Evolutionary conservation across 2,329 filamentous ascomycete genomes (phyloP), one percentile per base, ranked within the genome.

Genomic region (Zymoseptoria passerinii): DNA sequence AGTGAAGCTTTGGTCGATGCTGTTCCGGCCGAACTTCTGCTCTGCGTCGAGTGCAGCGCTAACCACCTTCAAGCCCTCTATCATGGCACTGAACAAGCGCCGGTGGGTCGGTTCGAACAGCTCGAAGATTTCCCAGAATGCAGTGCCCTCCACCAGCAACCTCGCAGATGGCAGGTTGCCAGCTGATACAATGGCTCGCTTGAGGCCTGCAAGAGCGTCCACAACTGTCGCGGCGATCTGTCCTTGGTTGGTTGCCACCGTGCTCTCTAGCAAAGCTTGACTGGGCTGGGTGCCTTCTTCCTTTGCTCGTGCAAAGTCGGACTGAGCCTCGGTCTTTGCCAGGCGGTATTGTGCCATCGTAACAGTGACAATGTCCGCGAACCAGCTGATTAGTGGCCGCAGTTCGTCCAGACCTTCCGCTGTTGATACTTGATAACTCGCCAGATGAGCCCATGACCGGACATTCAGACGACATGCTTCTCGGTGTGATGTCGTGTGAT

Each of bases 401-500:
- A 82, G 66, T 1, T 73, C 72, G 2, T 70, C 68, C 1, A 73
- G 65, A 16, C 78, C 72, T 65, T 83, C 81, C 6, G 76, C 64
- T 0, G 75, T 80, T 0, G 81, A 81, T 16, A 83, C 64, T 60
- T 85, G 83, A 62, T 81, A 85, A n/a, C 74, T 74, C 19, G 78
- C 72, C 19, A 86, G 73, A 61, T 79, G 79, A n/a, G 76, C 69
- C 83, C 83, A 86, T 27, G 82, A 76, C 48, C 77, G 77, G 5
- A 85, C 75, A 61, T 78, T 84, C 48, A 85, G 76, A 54, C 77
- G 79, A 68, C 82, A 85, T 4, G 81, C 82, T 71, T 83, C 81
- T 54, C 76, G 75, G 69, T 85, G 83, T 9, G 83, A 85, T 16
- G 66, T 76, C 13, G 77, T 73, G 58, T 83, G 80, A 61, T 83